These are phyloP conservation scores for Curvularia hawaiiensis DNA, from an alignment of 2,329 filamentous ascomycete species.

Conservation along the genomic window DNA sequence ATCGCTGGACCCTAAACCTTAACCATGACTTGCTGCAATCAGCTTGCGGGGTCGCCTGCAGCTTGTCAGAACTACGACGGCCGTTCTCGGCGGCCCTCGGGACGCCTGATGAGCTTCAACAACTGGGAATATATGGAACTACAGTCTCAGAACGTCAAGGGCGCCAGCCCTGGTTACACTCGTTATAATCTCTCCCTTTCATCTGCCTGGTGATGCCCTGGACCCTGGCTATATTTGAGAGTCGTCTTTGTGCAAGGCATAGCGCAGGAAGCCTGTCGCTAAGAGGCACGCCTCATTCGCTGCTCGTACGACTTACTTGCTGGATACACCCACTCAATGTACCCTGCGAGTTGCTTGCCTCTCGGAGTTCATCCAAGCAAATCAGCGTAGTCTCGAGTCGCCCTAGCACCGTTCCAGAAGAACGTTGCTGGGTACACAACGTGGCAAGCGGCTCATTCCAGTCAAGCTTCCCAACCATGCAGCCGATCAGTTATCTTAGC, in stretches of 20 bases:
- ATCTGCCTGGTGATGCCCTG: background rate
- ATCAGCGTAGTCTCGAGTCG: slow-evolving; percentile 21
- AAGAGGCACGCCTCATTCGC: slow-evolving; percentile 18
- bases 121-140: slow-evolving; percentile 10
- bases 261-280: slow-evolving; percentile 19
- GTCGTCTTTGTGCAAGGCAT: slow-evolving; percentile 7
- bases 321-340: slow-evolving; percentile 25
- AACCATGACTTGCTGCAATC: slow-evolving; percentile 20
- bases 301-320: slow-evolving; percentile 22
- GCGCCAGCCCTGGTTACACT: slow-evolving; percentile 8
- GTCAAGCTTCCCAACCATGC: slow-evolving; percentile 17
- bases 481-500: slow-evolving; percentile 12
- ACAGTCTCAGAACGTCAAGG: background rate
- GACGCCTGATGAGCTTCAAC: slow-evolving; percentile 10
- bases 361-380: slow-evolving; percentile 14
- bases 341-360: slow-evolving; percentile 21
- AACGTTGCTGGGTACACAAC: slow-evolving; percentile 10
- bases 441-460: slow-evolving; percentile 18
- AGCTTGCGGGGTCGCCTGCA: slow-evolving; percentile 19
- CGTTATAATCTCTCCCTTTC: background rate
- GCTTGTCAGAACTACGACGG: slow-evolving; percentile 11
- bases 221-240: background rate
- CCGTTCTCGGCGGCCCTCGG: slow-evolving; percentile 16
- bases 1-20: slow-evolving; percentile 27
- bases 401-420: slow-evolving; percentile 35